Evolutionary conservation across 495 filamentous ascomycete genomes (phyloP), one percentile per base, ranked within the genome.

Genomic region (Neohortaea acidophila): DNA sequence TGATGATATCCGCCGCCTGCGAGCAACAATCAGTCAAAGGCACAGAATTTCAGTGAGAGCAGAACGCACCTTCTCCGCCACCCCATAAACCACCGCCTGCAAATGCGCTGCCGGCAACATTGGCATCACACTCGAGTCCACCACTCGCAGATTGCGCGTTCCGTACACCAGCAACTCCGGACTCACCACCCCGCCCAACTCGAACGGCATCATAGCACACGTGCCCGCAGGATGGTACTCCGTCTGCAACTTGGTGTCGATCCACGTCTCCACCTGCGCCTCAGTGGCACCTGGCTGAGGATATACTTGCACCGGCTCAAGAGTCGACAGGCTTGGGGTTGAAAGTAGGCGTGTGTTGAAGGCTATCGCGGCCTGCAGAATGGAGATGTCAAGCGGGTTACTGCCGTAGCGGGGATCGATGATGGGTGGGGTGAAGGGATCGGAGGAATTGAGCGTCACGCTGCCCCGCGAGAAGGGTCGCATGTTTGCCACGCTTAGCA

Each of bases 41-140:
- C 7, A 33, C 30, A 33, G 30, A 17, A 33, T n/a, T n/a, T n/a
- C n/a, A n/a, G 22, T 28, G 25, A 39, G n/a, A 18, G 7, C n/a
- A n/a, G n/a, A n/a, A 28, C 14, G 49, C 68, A 70, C 66, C 1
- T 65, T 67, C 48, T 78, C 72, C 2, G 71, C 72, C 43, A 78
- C 50, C 0, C 70, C 72, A 49, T 79, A 80, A 2, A 73, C 53
- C 0, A 63, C 69, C 1, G 64, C 53, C 21, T 61, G 60, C 20
- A 66, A 56, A 56, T 77, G 70, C 1, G 61, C 64, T 9, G 59
- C 56, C 3, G 71, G 59, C 20, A 74, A 60, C 38, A 77, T 46
- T 3, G 74, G 74, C 19, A 75, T 52, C 12, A 77, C 53, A 15
- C 66, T 68, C 3, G 69, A 69, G 51, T 75, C 70, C 4, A 70